Percentiles rank a stretch among this genome's conserved stretches.
Conservation (phyloP, 2,329 filamentous ascomycete species). For the Macrophomina phaseolina region DNA sequence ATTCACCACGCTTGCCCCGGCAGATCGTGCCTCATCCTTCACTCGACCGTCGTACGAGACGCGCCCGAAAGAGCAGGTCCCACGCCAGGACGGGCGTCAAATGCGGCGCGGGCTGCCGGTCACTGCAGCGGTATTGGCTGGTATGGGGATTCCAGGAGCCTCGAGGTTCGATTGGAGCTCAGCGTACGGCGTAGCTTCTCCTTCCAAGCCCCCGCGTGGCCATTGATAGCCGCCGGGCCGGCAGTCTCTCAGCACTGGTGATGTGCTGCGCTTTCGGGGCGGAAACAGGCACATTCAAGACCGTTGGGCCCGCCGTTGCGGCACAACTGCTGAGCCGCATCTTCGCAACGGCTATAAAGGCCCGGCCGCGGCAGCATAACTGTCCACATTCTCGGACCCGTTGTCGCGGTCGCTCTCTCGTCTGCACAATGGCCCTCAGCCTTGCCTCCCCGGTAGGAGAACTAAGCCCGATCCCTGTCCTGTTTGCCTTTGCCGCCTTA, state of each 20-base stretch:
- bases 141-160: neutral
- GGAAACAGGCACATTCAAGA: neutral
- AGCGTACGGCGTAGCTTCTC: neutral
- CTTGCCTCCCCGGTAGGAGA: neutral
- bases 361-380: neutral
- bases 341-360: neutral
- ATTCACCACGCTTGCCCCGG: neutral
- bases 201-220: neutral
- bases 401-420: neutral
- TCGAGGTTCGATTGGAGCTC: neutral
- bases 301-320: neutral
- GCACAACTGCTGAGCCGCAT: constrained; percentile 3
- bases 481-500: neutral
- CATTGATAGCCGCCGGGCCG: neutral
- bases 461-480: neutral
- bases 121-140: neutral
- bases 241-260: neutral
- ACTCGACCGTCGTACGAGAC: neutral
- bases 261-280: neutral
- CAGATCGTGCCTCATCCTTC: neutral
- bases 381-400: neutral
- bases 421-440: neutral
- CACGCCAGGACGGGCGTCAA: neutral
- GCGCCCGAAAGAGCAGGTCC: neutral
- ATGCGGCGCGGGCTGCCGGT: no score